phyloP scores from a whole-genome alignment of 2,329 filamentous ascomycete species.

The Microdochium trichocladiopsis region DNA sequence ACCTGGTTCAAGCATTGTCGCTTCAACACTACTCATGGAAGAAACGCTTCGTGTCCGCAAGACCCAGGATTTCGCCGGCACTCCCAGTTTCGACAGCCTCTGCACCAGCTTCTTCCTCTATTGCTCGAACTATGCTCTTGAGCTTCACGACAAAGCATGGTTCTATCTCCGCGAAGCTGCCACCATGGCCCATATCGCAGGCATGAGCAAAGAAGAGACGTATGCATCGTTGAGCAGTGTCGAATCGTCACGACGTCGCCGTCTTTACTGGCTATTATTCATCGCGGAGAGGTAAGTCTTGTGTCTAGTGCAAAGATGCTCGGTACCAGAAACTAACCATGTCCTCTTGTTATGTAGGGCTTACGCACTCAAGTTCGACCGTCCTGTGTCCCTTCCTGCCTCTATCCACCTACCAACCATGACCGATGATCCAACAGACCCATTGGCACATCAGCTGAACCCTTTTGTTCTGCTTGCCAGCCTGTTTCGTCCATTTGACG shows the following conservation, averaged over 20 bases:
- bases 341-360: slow-evolving; percentile 33
- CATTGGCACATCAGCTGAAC: slow-evolving; percentile 42
- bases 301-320: neutral
- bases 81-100: slow-evolving; percentile 48
- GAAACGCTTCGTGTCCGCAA: slow-evolving; percentile 60
- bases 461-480: slow-evolving; percentile 54
- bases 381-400: slow-evolving; percentile 63
- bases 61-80: slow-evolving; percentile 52
- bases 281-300: slow-evolving; percentile 56
- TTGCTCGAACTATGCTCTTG: slow-evolving; percentile 62
- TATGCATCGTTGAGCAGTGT: slow-evolving; percentile 48
- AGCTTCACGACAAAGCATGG: slow-evolving; percentile 72
- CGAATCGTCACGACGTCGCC: slow-evolving; percentile 56
- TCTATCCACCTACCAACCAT: slow-evolving; percentile 60
- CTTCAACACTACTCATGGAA: slow-evolving; percentile 59
- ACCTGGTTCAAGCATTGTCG: slow-evolving; percentile 53
- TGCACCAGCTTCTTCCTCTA: slow-evolving; percentile 78
- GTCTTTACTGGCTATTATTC: slow-evolving; percentile 68
- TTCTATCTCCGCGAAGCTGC: slow-evolving; percentile 72
- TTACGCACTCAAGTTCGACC: slow-evolving; percentile 64
- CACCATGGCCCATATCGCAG: slow-evolving; percentile 56
- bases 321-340: neutral
- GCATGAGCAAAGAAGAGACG: slow-evolving; percentile 55
- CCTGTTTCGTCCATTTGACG: slow-evolving; percentile 60
- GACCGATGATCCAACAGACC: slow-evolving; percentile 52